Evolutionary conservation across 2,329 filamentous ascomycete species (phyloP), one percentile per base, ranked within the genome.

Genomic region (Cryphonectria radicalis): DNA sequence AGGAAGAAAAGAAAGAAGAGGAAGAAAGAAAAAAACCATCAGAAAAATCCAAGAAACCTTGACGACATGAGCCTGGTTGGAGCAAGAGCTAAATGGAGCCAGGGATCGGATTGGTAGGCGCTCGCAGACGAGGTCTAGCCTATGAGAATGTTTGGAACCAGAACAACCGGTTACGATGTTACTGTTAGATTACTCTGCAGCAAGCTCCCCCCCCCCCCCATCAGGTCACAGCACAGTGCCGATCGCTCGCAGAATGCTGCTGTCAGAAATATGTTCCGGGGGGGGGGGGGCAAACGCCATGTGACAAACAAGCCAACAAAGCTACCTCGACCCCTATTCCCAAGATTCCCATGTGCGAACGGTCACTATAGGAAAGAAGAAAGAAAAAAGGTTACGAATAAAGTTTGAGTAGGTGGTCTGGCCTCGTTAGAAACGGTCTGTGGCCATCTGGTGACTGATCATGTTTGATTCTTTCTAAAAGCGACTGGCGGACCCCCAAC

Each of bases 241-340:
- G 65, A 59, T 32, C n/a, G 53, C 19, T 43, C 35, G 32, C 19
- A 17, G 37, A 10, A 35, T 43, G 53, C 35, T 62, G 19, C 32
- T n/a, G 59, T 13, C 50, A 59, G 53, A n/a, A 22, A 43, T n/a
- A 35, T 46, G 22, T 14, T n/a, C n/a, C 10, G 32, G 53, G 46
- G 32, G 17, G 11, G 53, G 46, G 32, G 32, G 32, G n/a, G 19
- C 50, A 42, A 37, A 57, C 2, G 17, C n/a, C 28, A 32, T 67
- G 65, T 67, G 35, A 59, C 37, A 14, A 43, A 17, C 53, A 67
- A 43, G 17, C 14, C n/a, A 43, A 22, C 35, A 66, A 66, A 32
- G 14, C 13, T 50, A 40, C 14, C 19, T 67, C 43, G 22, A 22
- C 46, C 5, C n/a, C 19, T 11, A 3, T 40, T n/a, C 42, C 46